A percentile compares a stretch with the other conserved stretches of the same genome.
Evolutionary conservation across 495 filamentous ascomycete genomes (phyloP).

Genomic region (Penicillium steckii): DNA sequence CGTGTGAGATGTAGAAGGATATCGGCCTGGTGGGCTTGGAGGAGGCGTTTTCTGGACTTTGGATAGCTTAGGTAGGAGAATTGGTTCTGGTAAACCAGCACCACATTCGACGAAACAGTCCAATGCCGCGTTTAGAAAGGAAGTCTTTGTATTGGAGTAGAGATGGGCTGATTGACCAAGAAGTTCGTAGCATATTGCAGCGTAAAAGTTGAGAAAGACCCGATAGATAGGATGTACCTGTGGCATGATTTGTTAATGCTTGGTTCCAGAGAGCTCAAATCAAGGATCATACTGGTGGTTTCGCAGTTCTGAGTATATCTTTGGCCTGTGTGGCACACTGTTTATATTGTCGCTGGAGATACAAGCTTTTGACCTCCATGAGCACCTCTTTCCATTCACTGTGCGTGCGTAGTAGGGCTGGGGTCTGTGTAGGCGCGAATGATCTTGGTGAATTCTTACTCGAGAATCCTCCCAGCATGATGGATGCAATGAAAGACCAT

Average conservation of each 20-base stretch:
- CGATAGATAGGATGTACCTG: constrained; percentile 39
- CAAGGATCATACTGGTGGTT: constrained; percentile 27
- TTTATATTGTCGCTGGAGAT: constrained; percentile 43
- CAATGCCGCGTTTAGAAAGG: constrained; percentile 32
- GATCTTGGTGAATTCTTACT: constrained; percentile 13
- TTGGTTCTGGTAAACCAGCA: constrained; percentile 16
- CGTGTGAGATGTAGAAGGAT: background rate
- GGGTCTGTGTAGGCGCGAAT: constrained; percentile 16
- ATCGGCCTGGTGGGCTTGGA: background rate
- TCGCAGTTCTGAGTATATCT: constrained; percentile 27
- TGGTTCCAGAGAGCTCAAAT: background rate
- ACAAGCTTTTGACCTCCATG: constrained; percentile 34
- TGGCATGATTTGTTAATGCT: background rate
- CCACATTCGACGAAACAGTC: constrained; percentile 27
- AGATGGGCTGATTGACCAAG: constrained; percentile 41
- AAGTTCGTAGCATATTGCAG: constrained; percentile 43
- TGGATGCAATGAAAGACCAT: too few relatives aligned
- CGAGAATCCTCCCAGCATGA: constrained; percentile 22
- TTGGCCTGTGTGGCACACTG: constrained; percentile 38
- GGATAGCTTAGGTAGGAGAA: constrained; percentile 10
- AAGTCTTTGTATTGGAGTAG: constrained; percentile 40
- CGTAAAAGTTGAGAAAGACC: constrained; percentile 46
- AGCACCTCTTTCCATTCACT: constrained; percentile 37
- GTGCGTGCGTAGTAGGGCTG: constrained; percentile 11
- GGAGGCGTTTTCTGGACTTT: background rate